Evolutionary conservation across 768 basidiomycete genomes (phyloP), one percentile per base, ranked within the genome.

Genomic region (Daedaleopsis nitida): DNA sequence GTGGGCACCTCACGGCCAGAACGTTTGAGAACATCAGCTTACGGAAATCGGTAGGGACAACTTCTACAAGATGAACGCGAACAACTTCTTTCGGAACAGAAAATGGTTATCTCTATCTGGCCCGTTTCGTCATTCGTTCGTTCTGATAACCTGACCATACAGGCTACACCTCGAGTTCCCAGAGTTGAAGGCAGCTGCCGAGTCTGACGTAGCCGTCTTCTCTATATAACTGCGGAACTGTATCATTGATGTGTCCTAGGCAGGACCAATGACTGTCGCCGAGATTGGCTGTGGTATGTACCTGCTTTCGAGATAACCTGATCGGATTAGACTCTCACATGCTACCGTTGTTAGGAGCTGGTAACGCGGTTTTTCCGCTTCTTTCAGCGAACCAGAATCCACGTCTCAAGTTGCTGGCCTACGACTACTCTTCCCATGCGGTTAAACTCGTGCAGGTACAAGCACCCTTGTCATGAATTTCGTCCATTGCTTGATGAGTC

Each of bases 91-190:
- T 79, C 88, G 92, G 43, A 88, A 98, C 74, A 81, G 97, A 59
- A 92, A 94, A 78, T 99, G 97, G 90, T 86, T 8, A 21, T 2
- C n/a, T 0, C 14, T 21, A 23, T 14, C 27, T 32, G 27, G 27
- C 27, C 27, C 6, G 12, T 24, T 13, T 69, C 6, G 73, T 57
- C 14, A 43, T 14, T 38, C 37, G 23, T 47, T 55, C n/a, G 23
- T 32, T 14, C 17, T 50, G 38, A 1, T 13, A 21, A 38, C n/a
- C n/a, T 32, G 32, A 19, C 32, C 6, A 5, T 17, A 34, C 65
- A 91, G 89, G 96, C 79, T 98, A 34, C 85, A 91, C 66, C 86
- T 92, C n/a, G 97, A 99, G 73, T 98, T 98, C 68, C 92, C 91
- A 0, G 95, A 98, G 68, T 81, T 98, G 21, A 77, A 90, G 24